These are phyloP conservation scores for Penicillium malachiteum DNA, from an alignment of 495 filamentous ascomycete genomes.

Conservation along the genomic window DNA sequence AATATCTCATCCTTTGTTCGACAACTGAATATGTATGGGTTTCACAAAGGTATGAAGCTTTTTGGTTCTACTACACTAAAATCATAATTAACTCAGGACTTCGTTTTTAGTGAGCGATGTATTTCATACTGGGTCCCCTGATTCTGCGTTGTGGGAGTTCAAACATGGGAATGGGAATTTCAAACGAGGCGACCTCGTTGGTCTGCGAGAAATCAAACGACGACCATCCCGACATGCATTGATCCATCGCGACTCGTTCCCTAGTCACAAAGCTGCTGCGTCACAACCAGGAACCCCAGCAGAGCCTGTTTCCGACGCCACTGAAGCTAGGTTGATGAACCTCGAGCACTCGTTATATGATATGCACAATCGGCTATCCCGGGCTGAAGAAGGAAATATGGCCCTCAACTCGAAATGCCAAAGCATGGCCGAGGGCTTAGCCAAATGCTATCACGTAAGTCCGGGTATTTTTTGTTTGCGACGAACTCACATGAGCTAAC, in stretches of 20 bases:
- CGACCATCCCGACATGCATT: constrained; percentile 93
- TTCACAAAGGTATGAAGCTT: constrained; percentile 82
- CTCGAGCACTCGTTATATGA: constrained; percentile 85
- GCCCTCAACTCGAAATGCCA: constrained; percentile 79
- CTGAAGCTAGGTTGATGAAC: constrained; percentile 70
- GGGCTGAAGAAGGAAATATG: constrained; percentile 80
- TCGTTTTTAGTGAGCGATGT: constrained; percentile 82
- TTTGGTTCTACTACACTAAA: no score
- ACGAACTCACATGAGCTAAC: background rate
- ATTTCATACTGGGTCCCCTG: constrained; percentile 94
- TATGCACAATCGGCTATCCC: constrained; percentile 67
- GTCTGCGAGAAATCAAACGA: constrained; percentile 92
- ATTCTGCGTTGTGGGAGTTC: constrained; percentile 96
- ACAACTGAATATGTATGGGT: constrained; percentile 99
- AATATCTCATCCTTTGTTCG: constrained; percentile 98
- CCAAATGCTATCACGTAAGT: constrained; percentile 69
- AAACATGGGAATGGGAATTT: constrained; percentile 98
- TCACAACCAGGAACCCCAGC: constrained; percentile 83
- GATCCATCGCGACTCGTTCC: constrained; percentile 93
- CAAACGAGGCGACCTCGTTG: constrained; percentile 88
- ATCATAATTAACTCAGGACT: no score
- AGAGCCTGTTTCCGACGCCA: constrained; percentile 74
- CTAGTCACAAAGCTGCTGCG: constrained; percentile 65
- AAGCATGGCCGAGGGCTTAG: constrained; percentile 75
- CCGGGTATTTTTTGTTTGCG: constrained; percentile 11